Base-by-base conservation (phyloP, 345 rosid species). In the Acer saccharum region DNA sequence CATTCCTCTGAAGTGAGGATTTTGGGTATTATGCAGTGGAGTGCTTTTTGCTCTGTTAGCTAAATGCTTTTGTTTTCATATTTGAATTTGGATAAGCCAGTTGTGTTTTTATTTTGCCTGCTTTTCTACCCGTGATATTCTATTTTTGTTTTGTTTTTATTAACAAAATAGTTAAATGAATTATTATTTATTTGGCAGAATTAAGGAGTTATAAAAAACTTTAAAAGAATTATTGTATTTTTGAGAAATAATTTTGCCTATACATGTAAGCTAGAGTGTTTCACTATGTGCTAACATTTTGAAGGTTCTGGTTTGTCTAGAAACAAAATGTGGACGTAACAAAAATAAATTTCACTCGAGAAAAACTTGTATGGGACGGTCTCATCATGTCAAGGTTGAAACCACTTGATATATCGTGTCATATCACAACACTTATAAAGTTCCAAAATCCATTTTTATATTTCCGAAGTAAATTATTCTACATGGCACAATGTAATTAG, bases 1-100 rank as follows among this genome's bases (percentile, higher is more conserved):
- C 86, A 90, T 90, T 80, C 93, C 94, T 65, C 91, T 91, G 62
- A 91, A 90, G 82, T 90, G 85, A 90, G 68, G 72, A 27, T 57
- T 66, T 48, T 77, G 69, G 61, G 39, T 64, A 57, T 17, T 74
- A 29, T 3, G 32, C 10, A 6, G 23, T 43, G 21, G 65, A 48
- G 50, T 2, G 23, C 21, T 0, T 18, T 48, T 4, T 73, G n/a
- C 12, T 4, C n/a, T 16, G 18, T 14, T 54, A 54, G 58, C n/a
- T 16, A 60, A 6, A 20, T 60, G 64, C 64, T n/a, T 20, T n/a
- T 20, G 64, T 20, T 2, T 17, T 29, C 2, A 18, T 16, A 61
- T 6, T 13, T 46, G 62, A 67, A 72, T 61, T 77, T 48, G 64
- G 72, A 57, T 72, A 14, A 17, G 23, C 16, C 25, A 65, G 44